Conservation (phyloP, 2,329 filamentous ascomycete species). For the Harringtonia aguacate region DNA sequence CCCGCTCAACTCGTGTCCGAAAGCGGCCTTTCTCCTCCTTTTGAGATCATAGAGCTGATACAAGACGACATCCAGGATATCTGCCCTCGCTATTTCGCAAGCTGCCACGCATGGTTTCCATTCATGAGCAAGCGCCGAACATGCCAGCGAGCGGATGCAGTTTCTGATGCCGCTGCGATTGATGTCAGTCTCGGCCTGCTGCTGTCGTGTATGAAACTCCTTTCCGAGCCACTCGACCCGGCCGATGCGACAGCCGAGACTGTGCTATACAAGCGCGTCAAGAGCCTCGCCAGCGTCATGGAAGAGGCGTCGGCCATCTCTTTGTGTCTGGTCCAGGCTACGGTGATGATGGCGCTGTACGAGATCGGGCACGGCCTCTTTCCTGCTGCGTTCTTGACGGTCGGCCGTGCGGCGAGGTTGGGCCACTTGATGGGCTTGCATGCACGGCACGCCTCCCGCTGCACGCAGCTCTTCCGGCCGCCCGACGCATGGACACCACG, state of each 20-base stretch:
- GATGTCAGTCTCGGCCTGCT: slow-evolving; percentile 11
- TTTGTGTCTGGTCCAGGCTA: slow-evolving; percentile 16
- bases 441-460: slow-evolving; percentile 9
- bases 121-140: slow-evolving; percentile 14
- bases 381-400: slow-evolving; percentile 20
- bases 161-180: neutral
- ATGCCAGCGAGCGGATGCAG: neutral
- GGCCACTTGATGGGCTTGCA: slow-evolving; percentile 15
- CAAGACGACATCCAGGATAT: too few species aligned
- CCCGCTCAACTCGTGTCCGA: too few species aligned
- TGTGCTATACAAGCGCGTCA: slow-evolving; percentile 4
- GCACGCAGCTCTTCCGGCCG: slow-evolving; percentile 17
- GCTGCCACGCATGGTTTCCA: too few species aligned
- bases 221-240: slow-evolving; percentile 7
- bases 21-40: too few species aligned
- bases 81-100: too few species aligned
- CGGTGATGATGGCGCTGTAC: slow-evolving; percentile 19
- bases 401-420: slow-evolving; percentile 16
- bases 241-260: slow-evolving; percentile 3
- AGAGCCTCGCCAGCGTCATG: slow-evolving; percentile 10
- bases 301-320: slow-evolving; percentile 15
- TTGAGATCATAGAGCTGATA: too few species aligned
- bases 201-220: slow-evolving; percentile 17
- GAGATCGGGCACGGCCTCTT: slow-evolving; percentile 24
- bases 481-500: slow-evolving; percentile 17